Evolutionary conservation across 371 early-diverging fungal genomes (phyloP).

Genomic region (Mortierella sp.): DNA sequence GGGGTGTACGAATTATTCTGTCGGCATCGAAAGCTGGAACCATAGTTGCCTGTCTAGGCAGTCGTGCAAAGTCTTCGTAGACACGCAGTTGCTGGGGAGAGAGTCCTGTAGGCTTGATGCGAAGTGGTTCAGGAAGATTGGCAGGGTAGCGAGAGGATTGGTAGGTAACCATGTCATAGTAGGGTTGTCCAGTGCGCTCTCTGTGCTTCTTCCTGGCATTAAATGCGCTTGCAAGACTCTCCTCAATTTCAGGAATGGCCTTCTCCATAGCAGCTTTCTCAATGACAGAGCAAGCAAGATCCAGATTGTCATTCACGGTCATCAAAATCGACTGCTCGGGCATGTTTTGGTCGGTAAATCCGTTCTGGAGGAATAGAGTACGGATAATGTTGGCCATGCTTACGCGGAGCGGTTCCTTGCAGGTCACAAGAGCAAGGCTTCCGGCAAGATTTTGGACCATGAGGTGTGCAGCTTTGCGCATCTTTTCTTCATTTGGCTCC

Average conservation of each 20-base stretch:
- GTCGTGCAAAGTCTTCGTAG: constrained; percentile 73
- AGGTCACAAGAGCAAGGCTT: constrained; percentile 90
- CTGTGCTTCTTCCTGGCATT: constrained; percentile 86
- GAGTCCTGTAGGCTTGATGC: constrained; percentile 86
- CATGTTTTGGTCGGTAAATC: constrained; percentile 82
- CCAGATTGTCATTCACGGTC: constrained; percentile 91
- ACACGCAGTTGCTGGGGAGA: constrained; percentile 80
- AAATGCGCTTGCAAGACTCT: constrained; percentile 76
- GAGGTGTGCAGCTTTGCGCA: constrained; percentile 92
- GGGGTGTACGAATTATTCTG: constrained; percentile 44
- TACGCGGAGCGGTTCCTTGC: constrained; percentile 93
- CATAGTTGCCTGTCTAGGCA: constrained; percentile 39
- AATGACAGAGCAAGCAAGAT: constrained; percentile 90
- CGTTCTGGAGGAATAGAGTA: constrained; percentile 83
- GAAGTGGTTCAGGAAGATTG: constrained; percentile 86
- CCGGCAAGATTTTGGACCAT: constrained; percentile 93
- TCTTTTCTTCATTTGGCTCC: constrained; percentile 92
- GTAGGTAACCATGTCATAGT: constrained; percentile 85
- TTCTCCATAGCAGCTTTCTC: constrained; percentile 95
- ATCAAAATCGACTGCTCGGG: constrained; percentile 85
- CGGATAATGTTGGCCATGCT: constrained; percentile 86
- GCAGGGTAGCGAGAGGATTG: constrained; percentile 80
- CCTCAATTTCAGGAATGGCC: constrained; percentile 89
- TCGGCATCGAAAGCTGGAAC: constrained; percentile 46
- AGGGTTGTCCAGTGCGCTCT: constrained; percentile 91